Evolutionary conservation across 1,284 basidiomycete species (phyloP).

Genomic region (Melampsora larici-populina): DNA sequence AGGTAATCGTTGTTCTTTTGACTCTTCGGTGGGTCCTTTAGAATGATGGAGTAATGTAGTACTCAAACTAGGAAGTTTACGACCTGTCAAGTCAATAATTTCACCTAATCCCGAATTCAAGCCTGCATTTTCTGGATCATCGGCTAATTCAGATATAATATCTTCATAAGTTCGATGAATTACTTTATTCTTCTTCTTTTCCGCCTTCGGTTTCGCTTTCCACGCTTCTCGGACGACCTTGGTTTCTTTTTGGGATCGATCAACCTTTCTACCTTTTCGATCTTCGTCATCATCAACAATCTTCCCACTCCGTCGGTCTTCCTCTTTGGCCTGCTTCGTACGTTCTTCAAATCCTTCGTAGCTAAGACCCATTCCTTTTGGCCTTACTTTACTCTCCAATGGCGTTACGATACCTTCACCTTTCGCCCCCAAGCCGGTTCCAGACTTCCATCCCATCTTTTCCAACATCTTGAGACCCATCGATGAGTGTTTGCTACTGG

Average conservation of each 20-base stretch:
- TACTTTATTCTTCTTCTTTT: slow-evolving; percentile 65
- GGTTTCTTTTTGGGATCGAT: slow-evolving; percentile 44
- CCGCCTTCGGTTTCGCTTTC: slow-evolving; percentile 64
- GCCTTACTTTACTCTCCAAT: slow-evolving; percentile 76
- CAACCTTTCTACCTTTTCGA: slow-evolving; percentile 44
- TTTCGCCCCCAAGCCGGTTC: slow-evolving; percentile 72
- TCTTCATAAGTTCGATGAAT: slow-evolving; percentile 95
- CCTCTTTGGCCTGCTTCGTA: slow-evolving; percentile 79
- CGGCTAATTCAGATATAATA: slow-evolving; percentile 76
- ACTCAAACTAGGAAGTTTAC: slow-evolving; percentile 72
- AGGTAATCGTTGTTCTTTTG: slow-evolving; percentile 61
- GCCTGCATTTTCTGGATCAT: slow-evolving; percentile 47
- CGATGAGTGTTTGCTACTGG: slow-evolving; percentile 56
- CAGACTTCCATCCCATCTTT: slow-evolving; percentile 89
- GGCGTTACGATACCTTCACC: slow-evolving; percentile 84
- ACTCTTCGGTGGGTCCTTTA: slow-evolving; percentile 31
- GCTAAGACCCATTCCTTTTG: slow-evolving; percentile 75
- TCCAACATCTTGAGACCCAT: slow-evolving; percentile 83
- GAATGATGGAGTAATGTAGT: slow-evolving; percentile 68
- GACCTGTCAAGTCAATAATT: slow-evolving; percentile 90
- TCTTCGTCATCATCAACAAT: slow-evolving; percentile 47
- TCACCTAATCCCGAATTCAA: slow-evolving; percentile 65
- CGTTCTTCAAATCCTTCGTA: slow-evolving; percentile 80
- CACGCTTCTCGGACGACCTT: slow-evolving; percentile 45
- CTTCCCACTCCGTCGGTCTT: slow-evolving; percentile 59